Conservation (phyloP, 139 green algal genomes). For the Parachlorella kessleri region DNA sequence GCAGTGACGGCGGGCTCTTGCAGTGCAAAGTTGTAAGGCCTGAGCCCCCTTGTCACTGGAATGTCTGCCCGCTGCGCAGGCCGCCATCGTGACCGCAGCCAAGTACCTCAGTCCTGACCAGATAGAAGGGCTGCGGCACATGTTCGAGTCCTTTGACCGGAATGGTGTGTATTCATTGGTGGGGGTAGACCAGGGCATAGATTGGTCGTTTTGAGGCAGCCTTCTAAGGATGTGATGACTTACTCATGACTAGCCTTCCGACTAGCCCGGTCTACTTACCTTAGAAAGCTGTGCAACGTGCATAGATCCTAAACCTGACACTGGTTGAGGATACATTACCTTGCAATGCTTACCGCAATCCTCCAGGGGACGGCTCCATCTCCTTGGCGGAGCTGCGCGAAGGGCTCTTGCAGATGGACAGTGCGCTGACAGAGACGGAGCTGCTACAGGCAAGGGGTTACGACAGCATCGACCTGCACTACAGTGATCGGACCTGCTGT, state of each 20-base stretch:
- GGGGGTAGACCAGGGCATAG: too few species aligned
- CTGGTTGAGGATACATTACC: too few species aligned
- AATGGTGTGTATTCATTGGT: conserved; percentile 24
- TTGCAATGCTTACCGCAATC: too few species aligned
- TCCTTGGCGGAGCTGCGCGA: conserved; percentile 27
- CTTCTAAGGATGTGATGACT: too few species aligned
- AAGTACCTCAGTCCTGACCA: conserved; percentile 26
- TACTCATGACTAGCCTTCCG: too few species aligned
- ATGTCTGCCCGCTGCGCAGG: conserved; percentile 59
- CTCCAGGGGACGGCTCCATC: conserved; percentile 20
- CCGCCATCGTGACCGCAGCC: conserved; percentile 30
- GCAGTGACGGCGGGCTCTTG: too few species aligned
- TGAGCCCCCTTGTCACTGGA: too few species aligned
- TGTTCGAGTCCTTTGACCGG: conserved; percentile 68
- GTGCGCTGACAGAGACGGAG: not conserved
- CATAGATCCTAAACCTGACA: too few species aligned
- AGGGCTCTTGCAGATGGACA: conserved; percentile 1
- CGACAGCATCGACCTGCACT: not conserved
- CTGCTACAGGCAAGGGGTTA: not conserved
- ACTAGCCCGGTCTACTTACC: too few species aligned
- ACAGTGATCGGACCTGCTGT: not conserved
- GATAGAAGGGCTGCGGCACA: conserved; percentile 60
- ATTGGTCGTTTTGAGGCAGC: too few species aligned
- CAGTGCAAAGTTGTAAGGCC: too few species aligned
- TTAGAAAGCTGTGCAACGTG: too few species aligned